phyloP scores from a whole-genome alignment of 2,329 filamentous ascomycete species.

The Falciphora oryzae region DNA sequence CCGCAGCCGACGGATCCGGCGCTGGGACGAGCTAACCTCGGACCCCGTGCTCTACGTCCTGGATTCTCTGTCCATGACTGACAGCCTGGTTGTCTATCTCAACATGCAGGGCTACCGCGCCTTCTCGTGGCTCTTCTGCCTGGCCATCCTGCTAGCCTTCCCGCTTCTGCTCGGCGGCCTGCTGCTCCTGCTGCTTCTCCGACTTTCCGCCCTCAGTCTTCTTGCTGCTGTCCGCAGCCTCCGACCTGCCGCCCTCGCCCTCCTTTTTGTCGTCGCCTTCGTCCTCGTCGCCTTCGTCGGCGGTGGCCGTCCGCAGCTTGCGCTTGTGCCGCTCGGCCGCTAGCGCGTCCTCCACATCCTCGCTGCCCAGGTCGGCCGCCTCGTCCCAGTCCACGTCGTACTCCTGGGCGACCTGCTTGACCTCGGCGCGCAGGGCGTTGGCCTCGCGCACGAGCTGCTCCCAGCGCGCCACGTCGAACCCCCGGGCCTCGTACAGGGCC shows the following conservation, averaged over 20 bases:
- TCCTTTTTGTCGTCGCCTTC: constrained; percentile 27
- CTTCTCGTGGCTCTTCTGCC: constrained; percentile 8
- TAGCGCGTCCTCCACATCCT: constrained; percentile 53
- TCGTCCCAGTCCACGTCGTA: constrained; percentile 92
- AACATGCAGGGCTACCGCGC: constrained; percentile 10
- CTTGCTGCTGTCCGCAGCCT: constrained; percentile 12
- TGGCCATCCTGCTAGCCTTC: constrained; percentile 5
- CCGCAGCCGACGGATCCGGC: not conserved
- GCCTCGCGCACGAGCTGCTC: constrained; percentile 73
- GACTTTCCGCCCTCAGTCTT: constrained; percentile 17
- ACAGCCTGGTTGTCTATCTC: constrained; percentile 7
- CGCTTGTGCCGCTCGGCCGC: constrained; percentile 44
- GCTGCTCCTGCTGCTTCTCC: constrained; percentile 6
- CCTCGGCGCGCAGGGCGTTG: constrained; percentile 70
- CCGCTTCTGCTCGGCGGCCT: constrained; percentile 4
- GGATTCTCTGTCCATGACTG: constrained; percentile 3
- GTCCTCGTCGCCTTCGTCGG: constrained; percentile 34
- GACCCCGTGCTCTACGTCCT: constrained; percentile 1
- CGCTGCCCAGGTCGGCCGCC: constrained; percentile 62
- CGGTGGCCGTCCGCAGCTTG: constrained; percentile 28
- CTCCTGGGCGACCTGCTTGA: constrained; percentile 73
- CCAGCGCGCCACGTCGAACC: constrained; percentile 74
- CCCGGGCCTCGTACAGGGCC: constrained; percentile 67
- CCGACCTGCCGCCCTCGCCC: constrained; percentile 9
- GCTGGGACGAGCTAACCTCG: constrained; percentile 3